These are phyloP conservation scores for Volvox reticuliferus DNA, from an alignment of 139 green algal genomes.

Conservation along the genomic window DNA sequence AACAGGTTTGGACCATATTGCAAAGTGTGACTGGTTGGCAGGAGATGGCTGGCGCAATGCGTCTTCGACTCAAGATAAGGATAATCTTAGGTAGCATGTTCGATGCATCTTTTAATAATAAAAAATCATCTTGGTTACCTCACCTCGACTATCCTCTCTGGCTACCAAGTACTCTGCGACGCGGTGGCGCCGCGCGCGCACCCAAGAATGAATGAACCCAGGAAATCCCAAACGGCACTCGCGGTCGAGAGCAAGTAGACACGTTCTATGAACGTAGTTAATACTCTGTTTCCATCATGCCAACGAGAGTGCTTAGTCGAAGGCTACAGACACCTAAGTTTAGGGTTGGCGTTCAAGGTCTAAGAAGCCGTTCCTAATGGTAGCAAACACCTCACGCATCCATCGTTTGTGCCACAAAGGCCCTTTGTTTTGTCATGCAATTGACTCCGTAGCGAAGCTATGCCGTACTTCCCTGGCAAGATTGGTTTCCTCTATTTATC, in stretches of 20 bases:
- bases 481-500: neutral
- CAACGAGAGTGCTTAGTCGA: neutral
- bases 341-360: neutral
- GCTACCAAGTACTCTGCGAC: neutral
- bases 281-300: neutral
- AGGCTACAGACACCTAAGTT: constrained; percentile 4
- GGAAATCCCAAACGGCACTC: neutral
- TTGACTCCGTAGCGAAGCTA: neutral
- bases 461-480: neutral
- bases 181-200: too few relatives aligned
- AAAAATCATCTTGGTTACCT: too few relatives aligned
- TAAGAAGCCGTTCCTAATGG: neutral
- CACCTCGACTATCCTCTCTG: too few relatives aligned
- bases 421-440: neutral
- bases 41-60: neutral
- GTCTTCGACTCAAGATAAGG: neutral
- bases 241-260: neutral
- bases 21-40: neutral
- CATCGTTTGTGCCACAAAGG: too few relatives aligned
- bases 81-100: too few relatives aligned
- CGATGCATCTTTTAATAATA: too few relatives aligned
- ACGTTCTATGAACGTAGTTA: neutral
- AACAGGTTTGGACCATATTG: neutral
- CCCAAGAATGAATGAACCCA: constrained; percentile 4
- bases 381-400: neutral